Base-by-base conservation (phyloP, 768 basidiomycete species). In the Xerocomus brunneocitrinus region DNA sequence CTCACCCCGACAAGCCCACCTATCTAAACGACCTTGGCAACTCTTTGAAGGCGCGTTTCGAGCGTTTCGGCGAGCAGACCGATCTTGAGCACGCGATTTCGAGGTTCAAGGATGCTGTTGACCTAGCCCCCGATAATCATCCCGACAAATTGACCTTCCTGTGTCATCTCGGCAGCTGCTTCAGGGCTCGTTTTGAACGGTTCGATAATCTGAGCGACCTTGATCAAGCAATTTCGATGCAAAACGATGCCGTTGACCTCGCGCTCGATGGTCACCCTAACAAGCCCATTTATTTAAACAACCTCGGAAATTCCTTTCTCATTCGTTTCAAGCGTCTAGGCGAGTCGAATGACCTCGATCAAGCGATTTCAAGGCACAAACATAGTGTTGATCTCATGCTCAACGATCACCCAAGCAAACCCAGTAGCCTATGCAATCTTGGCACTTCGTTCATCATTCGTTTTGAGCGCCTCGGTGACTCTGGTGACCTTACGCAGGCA, bases 21-120 rank as follows among this genome's bases (percentile, higher is more conserved):
- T 44, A 32, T 49, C 24, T 39, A 44, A 38, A 1, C 19, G 19
- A n/a, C 22, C 42, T 54, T n/a, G 34, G 47, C 16, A 24, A 19
- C 4, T 39, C 38, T 30, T n/a, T 51, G 12, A n/a, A 19, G 2
- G 9, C 3, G n/a, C 54, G 49, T 24, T 51, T 47, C 45, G 22
- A 51, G 38, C 45, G 19, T 39, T 34, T 42, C 10, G 49, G 46
- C 6, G 28, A 42, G 5, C 25, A 8, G 5, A 30, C 8, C 9
- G 54, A 55, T n/a, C 30, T 55, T 4, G 49, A 55, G 14, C 39
- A 47, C 35, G 54, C 54, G n/a, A 51, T 51, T 42, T 25, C 24
- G n/a, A 40, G 12, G 6, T 16, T 36, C 24, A 6, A 4, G 5
- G 19, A 24, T 24, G 49, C 36, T 34, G 5, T 55, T 5, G 19